These are phyloP conservation scores for Podosphaera leucotricha DNA, from an alignment of 2,329 filamentous ascomycete species.

Conservation along the genomic window DNA sequence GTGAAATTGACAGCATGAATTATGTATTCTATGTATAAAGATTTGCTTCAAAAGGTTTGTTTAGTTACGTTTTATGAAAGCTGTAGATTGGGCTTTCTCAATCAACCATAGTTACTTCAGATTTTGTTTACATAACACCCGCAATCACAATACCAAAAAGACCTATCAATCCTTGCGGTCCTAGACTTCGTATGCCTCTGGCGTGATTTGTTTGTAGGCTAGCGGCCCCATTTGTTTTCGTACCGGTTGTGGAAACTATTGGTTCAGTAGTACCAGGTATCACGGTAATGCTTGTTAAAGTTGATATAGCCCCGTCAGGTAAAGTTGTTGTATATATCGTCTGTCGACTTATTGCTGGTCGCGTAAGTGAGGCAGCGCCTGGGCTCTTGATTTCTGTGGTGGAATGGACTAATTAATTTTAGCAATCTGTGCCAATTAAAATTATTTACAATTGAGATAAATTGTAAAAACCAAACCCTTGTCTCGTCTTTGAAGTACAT, in stretches of 20 bases:
- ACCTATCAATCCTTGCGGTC: neutral
- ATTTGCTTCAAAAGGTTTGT: too few relatives aligned
- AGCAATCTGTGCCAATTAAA: too few relatives aligned
- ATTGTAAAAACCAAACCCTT: too few relatives aligned
- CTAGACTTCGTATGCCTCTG: neutral
- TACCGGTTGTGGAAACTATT: neutral
- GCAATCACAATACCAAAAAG: neutral
- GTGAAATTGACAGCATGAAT: too few relatives aligned
- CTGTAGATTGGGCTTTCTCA: too few relatives aligned
- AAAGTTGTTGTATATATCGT: conserved; percentile 2
- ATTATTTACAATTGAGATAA: too few relatives aligned
- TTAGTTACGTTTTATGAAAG: too few relatives aligned
- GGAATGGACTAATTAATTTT: neutral
- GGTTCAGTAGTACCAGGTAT: neutral
- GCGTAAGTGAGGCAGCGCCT: neutral
- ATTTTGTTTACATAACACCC: too few relatives aligned
- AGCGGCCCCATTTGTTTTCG: neutral
- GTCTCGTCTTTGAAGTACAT: too few relatives aligned
- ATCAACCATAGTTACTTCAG: too few relatives aligned
- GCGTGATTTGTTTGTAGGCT: neutral
- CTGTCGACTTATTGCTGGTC: neutral
- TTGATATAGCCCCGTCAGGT: neutral
- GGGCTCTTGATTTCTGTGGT: neutral
- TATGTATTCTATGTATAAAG: too few relatives aligned
- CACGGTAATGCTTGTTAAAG: conserved; percentile 1